Evolutionary conservation across 2,329 filamentous ascomycete species (phyloP), one percentile per base, ranked within the genome.

Genomic region (Grosmannia serpens): DNA sequence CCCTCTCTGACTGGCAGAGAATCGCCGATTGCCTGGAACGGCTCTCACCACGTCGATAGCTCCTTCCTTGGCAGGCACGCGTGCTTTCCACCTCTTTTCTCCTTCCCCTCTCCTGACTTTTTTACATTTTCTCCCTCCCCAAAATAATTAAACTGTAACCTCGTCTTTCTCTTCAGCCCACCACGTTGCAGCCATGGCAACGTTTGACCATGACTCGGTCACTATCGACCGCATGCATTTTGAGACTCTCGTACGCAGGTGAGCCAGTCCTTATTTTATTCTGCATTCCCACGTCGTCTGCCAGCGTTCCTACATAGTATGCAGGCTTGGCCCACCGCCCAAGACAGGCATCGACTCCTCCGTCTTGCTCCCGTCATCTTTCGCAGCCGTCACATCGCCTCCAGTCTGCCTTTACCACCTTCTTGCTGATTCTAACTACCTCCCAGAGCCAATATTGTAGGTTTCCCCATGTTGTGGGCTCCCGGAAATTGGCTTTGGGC

Each of bases 201-300:
- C 35, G 29, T 9, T 29, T 22, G 44, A 33, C 20, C 46, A 24
- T 22, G 33, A 62, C 46, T 71, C 75, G 63, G 77, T 86, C 55
- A 84, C 81, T 11, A 77, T 86, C 63, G 80, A 82, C 62, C 82
- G 78, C 66, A 69, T 71, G 55, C 81, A 86, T 70, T 81, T 86
- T 64, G 79, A 86, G 65, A 80, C 81, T 59, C 73, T 87, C 53
- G 67, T 85, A 57, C 77, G 79, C 67, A 79, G 81, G 85, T 87
- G 70, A 73, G 77, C 69, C 27, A 27, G 33, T 3, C 7, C n/a
- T 26, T 47, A 54, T 24, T 44, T 20, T 9, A 35, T 60, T 31
- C 44, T 15, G 59, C 7, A 17, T 38, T 38, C 29, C 20, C 44
- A 2, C 44, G 10, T 47, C n/a, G 4, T 44, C 13, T 44, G 5